These are phyloP conservation scores for Salix suchowensis DNA, from an alignment of 345 rosid species.

Conservation along the genomic window DNA sequence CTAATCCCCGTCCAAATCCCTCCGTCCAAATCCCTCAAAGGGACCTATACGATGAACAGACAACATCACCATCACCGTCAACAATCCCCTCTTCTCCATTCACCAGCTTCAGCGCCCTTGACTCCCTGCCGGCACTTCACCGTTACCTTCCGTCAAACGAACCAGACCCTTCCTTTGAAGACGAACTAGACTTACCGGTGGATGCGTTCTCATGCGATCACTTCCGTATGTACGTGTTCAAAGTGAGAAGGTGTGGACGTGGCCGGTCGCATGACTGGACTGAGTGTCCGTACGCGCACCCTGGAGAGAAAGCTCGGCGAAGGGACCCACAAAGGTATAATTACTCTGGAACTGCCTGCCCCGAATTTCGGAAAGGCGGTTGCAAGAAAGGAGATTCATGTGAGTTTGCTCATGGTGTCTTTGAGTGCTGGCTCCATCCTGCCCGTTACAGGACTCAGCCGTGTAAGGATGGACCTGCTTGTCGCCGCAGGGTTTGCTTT, in stretches of 20 bases:
- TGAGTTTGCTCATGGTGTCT: slow-evolving; percentile 68
- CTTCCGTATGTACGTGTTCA: slow-evolving; percentile 83
- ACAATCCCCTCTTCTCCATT: slow-evolving; percentile 28
- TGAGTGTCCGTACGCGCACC: slow-evolving; percentile 85
- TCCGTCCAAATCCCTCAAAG: slow-evolving; percentile 54
- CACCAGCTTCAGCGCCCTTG: slow-evolving; percentile 31
- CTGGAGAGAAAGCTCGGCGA: slow-evolving; percentile 86
- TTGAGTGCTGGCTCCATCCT: slow-evolving; percentile 93
- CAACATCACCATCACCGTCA: slow-evolving; percentile 27
- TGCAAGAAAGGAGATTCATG: slow-evolving; percentile 56
- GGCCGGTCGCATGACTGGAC: slow-evolving; percentile 88
- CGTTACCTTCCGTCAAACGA: slow-evolving; percentile 72
- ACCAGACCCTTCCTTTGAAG: slow-evolving; percentile 34
- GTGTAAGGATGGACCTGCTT: slow-evolving; percentile 68
- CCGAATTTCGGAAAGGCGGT: slow-evolving; percentile 56
- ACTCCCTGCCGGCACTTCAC: slow-evolving; percentile 47
- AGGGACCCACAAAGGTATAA: slow-evolving; percentile 68
- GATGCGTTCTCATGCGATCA: slow-evolving; percentile 29
- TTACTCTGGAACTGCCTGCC: slow-evolving; percentile 70
- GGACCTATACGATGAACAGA: slow-evolving; percentile 45
- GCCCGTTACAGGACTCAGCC: slow-evolving; percentile 77
- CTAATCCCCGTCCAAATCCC: slow-evolving; percentile 31
- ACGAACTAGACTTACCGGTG: slow-evolving; percentile 11
- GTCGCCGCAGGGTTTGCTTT: slow-evolving; percentile 70
- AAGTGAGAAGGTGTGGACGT: slow-evolving; percentile 68